phyloP scores from a whole-genome alignment of 2,329 filamentous ascomycete genomes.

The Aspergillus clavatus region DNA sequence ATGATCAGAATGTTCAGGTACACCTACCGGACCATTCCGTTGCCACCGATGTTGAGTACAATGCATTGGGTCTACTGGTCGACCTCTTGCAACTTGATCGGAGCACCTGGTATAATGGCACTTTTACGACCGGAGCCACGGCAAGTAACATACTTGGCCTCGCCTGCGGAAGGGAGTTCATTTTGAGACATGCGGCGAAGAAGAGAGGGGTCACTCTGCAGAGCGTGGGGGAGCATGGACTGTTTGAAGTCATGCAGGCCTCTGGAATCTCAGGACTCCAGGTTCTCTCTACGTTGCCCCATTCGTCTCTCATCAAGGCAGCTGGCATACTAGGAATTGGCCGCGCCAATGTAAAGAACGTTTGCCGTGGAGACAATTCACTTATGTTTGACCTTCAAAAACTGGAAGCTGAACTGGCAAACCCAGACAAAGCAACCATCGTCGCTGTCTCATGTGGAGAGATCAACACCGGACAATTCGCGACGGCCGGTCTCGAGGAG shows the following conservation, averaged over 20 bases:
- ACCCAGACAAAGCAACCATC: conserved; percentile 60
- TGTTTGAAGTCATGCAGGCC: conserved; percentile 60
- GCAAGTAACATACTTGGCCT: conserved; percentile 62
- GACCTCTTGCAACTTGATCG: conserved; percentile 60
- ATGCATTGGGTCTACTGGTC: conserved; percentile 64
- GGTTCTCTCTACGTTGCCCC: conserved; percentile 73
- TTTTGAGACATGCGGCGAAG: conserved; percentile 41
- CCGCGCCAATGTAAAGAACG: conserved; percentile 59
- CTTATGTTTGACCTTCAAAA: conserved; percentile 66
- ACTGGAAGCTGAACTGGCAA: conserved; percentile 57
- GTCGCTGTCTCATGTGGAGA: conserved; percentile 80
- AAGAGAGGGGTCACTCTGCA: conserved; percentile 25
- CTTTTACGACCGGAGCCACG: conserved; percentile 72
- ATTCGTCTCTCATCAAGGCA: conserved; percentile 80
- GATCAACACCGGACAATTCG: conserved; percentile 83
- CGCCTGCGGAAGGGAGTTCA: conserved; percentile 64
- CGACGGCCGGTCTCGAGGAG: conserved; percentile 55
- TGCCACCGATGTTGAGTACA: conserved; percentile 70
- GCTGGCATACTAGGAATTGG: conserved; percentile 78
- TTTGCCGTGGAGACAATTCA: conserved; percentile 48
- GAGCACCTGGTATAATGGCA: conserved; percentile 62
- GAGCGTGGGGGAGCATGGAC: conserved; percentile 64
- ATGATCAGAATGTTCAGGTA: conserved; percentile 80
- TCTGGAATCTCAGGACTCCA: conserved; percentile 66
- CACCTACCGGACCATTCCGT: conserved; percentile 73